Percentiles rank a stretch among this genome's conserved stretches.
phyloP scores from a whole-genome alignment of 768 basidiomycete genomes.

The Cystobasidium tubakii region DNA sequence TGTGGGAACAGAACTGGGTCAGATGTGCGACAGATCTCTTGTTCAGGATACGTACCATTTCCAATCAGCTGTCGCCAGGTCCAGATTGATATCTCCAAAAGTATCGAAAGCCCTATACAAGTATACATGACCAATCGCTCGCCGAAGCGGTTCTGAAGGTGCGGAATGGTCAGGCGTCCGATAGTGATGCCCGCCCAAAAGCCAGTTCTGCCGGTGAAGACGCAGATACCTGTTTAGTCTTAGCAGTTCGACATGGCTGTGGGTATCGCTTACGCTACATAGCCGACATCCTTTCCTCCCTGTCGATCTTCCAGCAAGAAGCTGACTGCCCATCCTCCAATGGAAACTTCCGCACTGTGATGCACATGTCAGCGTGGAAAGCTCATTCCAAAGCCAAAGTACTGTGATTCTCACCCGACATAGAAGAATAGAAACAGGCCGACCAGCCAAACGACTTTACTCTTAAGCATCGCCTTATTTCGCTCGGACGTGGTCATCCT shows the following conservation, averaged over 20 bases:
- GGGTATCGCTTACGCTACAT: slow-evolving; percentile 11
- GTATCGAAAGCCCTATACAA: slow-evolving; percentile 19
- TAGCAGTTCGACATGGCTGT: too few species aligned
- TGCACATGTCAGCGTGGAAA: background rate
- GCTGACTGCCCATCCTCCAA: slow-evolving; percentile 37
- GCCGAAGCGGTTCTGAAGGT: slow-evolving; percentile 25
- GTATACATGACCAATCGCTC: slow-evolving; percentile 27
- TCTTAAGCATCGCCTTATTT: slow-evolving; percentile 34
- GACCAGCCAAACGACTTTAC: slow-evolving; percentile 29
- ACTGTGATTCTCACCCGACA: slow-evolving; percentile 33
- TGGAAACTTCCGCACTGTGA: slow-evolving; percentile 32
- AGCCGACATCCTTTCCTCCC: slow-evolving; percentile 24
- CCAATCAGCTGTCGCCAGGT: slow-evolving; percentile 33
- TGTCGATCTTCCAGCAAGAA: slow-evolving; percentile 30
- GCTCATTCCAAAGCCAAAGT: background rate
- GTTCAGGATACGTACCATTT: slow-evolving; percentile 18
- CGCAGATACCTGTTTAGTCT: too few species aligned
- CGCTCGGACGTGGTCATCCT: slow-evolving; percentile 12
- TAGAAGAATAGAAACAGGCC: slow-evolving; percentile 34
- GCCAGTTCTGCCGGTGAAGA: background rate
- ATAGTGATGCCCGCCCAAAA: background rate
- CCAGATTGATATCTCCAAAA: slow-evolving; percentile 35
- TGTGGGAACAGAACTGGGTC: background rate
- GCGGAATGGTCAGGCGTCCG: slow-evolving; percentile 22
- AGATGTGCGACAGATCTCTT: background rate